These are phyloP conservation scores for Boletus rex-veris DNA, from an alignment of 768 basidiomycete genomes.

Conservation along the genomic window DNA sequence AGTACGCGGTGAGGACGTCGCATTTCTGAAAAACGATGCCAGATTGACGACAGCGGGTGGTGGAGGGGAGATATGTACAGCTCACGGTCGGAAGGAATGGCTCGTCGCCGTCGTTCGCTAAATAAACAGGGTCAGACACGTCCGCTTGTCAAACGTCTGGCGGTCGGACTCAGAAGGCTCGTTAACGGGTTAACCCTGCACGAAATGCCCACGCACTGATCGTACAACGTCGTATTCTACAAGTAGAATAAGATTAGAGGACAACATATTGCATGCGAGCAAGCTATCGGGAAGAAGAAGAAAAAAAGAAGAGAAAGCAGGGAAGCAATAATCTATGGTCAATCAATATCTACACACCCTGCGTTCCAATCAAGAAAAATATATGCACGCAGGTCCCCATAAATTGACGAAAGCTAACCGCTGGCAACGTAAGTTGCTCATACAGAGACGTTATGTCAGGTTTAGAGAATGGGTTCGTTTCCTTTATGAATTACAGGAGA, in stretches of 20 bases:
- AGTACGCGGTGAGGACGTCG: conserved; percentile 43
- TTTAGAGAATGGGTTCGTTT: conserved; percentile 17
- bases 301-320: conserved; percentile 6
- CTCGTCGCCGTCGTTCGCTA: conserved; percentile 13
- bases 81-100: not conserved
- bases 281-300: conserved; percentile 5
- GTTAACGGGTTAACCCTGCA: conserved; percentile 18
- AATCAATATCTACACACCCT: conserved; percentile 30
- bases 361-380: conserved; percentile 33
- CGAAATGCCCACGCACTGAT: conserved; percentile 19
- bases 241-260: conserved; percentile 32
- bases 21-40: conserved; percentile 63
- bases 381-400: conserved; percentile 26
- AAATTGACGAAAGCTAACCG: conserved; percentile 5
- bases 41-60: conserved; percentile 43
- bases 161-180: not conserved
- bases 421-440: conserved; percentile 17
- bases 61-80: not conserved
- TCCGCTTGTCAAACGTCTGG: not conserved
- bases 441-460: conserved; percentile 4
- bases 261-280: conserved; percentile 27
- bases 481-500: conserved; percentile 34
- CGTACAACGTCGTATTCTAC: conserved; percentile 30
- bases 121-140: not conserved
- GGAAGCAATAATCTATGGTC: conserved; percentile 33